phyloP scores from a whole-genome alignment of 164 flowering plant genomes.

The Houttuynia cordata region DNA sequence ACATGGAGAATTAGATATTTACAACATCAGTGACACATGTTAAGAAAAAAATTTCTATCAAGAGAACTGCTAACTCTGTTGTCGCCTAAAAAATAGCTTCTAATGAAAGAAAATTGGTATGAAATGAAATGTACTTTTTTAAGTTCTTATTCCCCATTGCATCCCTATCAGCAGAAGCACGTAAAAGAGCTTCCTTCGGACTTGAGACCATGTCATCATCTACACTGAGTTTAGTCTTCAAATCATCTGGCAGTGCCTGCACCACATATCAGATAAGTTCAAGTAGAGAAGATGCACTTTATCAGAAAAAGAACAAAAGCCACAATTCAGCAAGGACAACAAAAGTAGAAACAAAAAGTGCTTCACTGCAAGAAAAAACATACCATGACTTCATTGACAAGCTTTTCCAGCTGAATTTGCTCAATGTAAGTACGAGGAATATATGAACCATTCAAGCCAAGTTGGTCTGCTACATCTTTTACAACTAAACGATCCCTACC shows the following conservation, averaged over 20 bases:
- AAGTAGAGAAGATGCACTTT: slow-evolving; percentile 3
- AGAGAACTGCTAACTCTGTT: too few relatives aligned
- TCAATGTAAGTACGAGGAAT: slow-evolving; percentile 90
- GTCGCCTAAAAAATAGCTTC: too few relatives aligned
- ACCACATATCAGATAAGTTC: not conserved
- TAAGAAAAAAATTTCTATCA: too few relatives aligned
- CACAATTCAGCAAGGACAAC: not conserved
- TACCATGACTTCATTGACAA: slow-evolving; percentile 94
- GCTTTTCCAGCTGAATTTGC: slow-evolving; percentile 94
- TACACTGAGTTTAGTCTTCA: slow-evolving; percentile 83
- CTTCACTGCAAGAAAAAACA: not conserved
- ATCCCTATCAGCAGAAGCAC: slow-evolving; percentile 58
- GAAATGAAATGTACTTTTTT: slow-evolving; percentile 40
- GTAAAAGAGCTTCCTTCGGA: slow-evolving; percentile 70
- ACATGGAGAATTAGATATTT: too few relatives aligned
- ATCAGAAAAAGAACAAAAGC: slow-evolving; percentile 7
- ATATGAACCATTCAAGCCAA: slow-evolving; percentile 86
- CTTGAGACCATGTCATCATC: slow-evolving; percentile 78
- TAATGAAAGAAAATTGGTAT: not conserved
- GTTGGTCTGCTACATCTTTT: slow-evolving; percentile 51
- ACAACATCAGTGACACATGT: too few relatives aligned
- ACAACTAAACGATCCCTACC: slow-evolving; percentile 74
- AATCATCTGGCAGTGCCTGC: slow-evolving; percentile 90
- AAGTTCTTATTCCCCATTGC: slow-evolving; percentile 44
- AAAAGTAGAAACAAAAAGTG: not conserved